Percentiles rank a stretch among this genome's conserved stretches.
Conservation (phyloP, 2,329 filamentous ascomycete species). For the Apiospora arundinis region DNA sequence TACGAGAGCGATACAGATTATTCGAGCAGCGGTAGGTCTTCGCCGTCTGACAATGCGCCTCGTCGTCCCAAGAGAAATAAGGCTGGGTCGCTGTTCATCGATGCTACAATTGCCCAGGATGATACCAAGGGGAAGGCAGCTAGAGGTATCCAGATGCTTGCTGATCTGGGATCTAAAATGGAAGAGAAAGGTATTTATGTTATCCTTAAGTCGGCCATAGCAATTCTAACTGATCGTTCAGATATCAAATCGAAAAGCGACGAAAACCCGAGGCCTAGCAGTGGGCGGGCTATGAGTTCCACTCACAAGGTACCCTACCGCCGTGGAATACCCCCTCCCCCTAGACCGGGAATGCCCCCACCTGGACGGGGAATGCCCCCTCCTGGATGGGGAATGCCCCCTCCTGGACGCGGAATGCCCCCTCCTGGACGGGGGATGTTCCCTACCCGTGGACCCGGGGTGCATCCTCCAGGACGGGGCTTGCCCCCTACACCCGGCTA, state of each 20-base stretch:
- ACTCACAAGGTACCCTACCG: neutral
- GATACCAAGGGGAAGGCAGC: neutral
- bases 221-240: neutral
- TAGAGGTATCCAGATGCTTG: neutral
- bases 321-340: no score
- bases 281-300: neutral
- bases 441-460: no score
- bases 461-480: no score
- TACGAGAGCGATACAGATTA: neutral
- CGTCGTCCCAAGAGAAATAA: neutral
- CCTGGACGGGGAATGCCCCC: neutral
- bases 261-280: neutral
- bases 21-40: neutral
- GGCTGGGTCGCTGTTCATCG: neutral
- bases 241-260: neutral
- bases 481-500: neutral
- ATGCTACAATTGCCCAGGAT: neutral
- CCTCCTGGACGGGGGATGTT: neutral
- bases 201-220: fast-evolving
- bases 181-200: neutral
- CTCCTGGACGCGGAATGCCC: neutral
- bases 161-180: neutral
- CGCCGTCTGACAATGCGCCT: neutral
- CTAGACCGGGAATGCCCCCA: no score
- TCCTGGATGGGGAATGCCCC: neutral